A percentile compares a stretch with the other conserved stretches of the same genome.
Conservation (phyloP, 2,329 filamentous ascomycete genomes). For the Epichloe uncinata region DNA sequence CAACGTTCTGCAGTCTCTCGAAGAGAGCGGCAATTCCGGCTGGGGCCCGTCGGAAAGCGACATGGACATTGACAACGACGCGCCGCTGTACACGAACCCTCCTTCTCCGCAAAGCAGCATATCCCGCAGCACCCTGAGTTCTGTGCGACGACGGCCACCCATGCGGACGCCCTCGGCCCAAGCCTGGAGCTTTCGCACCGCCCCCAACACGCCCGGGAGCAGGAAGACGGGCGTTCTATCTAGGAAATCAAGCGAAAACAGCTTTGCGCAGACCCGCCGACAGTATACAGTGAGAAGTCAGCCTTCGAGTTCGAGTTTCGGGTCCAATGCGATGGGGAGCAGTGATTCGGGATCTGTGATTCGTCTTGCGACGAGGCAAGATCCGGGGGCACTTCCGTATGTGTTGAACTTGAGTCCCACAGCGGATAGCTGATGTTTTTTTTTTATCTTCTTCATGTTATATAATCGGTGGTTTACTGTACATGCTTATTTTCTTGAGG, state of each 20-base stretch:
- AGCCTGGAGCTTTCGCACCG: conserved; percentile 35
- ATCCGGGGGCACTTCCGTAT: conserved; percentile 21
- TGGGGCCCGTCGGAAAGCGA: conserved; percentile 24
- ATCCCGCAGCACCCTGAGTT: conserved; percentile 20
- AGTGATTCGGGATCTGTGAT: conserved; percentile 32
- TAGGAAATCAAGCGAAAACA: conserved; percentile 23
- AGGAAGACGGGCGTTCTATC: conserved; percentile 24
- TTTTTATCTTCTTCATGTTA: not conserved
- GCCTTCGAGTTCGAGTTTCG: conserved; percentile 26
- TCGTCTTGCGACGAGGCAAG: conserved; percentile 28
- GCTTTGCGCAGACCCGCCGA: conserved; percentile 29
- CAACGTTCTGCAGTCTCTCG: conserved; percentile 28
- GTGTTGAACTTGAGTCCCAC: conserved; percentile 23
- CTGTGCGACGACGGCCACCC: conserved; percentile 12
- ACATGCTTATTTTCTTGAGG: too few species aligned
- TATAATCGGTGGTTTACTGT: not conserved
- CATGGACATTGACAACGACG: conserved; percentile 28
- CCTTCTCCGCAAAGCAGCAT: conserved; percentile 24
- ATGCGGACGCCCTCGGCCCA: conserved; percentile 29
- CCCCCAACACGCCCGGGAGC: conserved; percentile 39
- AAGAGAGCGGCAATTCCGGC: conserved; percentile 10
- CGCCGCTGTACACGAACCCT: conserved; percentile 27
- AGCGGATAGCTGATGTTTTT: conserved; percentile 4
- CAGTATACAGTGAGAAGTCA: conserved; percentile 26
- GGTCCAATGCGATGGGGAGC: conserved; percentile 22